These are phyloP conservation scores for Didymella glomerata DNA, from an alignment of 2,329 filamentous ascomycete genomes.

Conservation along the genomic window DNA sequence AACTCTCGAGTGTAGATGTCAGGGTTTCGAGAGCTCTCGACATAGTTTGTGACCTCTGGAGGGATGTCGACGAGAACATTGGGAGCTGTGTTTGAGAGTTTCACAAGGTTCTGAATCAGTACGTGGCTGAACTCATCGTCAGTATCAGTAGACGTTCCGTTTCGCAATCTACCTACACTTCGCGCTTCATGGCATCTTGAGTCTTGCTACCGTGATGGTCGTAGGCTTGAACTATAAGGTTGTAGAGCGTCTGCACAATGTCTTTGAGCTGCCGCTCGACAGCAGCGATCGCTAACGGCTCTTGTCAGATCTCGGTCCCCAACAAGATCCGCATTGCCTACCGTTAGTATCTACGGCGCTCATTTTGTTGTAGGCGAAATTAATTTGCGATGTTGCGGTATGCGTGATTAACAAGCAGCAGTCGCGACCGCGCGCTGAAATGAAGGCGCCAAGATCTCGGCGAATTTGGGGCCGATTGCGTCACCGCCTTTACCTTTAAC, in stretches of 20 bases:
- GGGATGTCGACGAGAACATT: slow-evolving; percentile 63
- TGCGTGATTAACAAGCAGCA: background rate
- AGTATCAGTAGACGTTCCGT: background rate
- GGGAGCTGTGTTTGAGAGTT: slow-evolving; percentile 60
- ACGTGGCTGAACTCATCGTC: slow-evolving; percentile 51
- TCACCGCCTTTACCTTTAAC: slow-evolving; percentile 27
- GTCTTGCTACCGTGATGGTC: slow-evolving; percentile 67
- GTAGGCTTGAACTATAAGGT: slow-evolving; percentile 65
- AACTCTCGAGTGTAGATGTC: slow-evolving; percentile 74
- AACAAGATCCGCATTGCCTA: background rate
- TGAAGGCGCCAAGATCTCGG: slow-evolving; percentile 30
- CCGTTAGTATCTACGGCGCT: slow-evolving; percentile 5
- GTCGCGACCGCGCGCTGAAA: background rate
- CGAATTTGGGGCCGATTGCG: slow-evolving; percentile 24
- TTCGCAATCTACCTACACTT: slow-evolving; percentile 57
- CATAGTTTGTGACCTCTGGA: slow-evolving; percentile 69
- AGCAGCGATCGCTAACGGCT: slow-evolving; percentile 26
- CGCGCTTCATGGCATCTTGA: slow-evolving; percentile 64
- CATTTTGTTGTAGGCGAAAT: background rate
- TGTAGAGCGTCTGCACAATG: slow-evolving; percentile 69
- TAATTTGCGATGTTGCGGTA: background rate
- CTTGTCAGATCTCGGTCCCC: background rate
- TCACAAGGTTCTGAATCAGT: slow-evolving; percentile 63
- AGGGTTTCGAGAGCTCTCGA: slow-evolving; percentile 69
- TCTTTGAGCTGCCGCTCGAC: slow-evolving; percentile 64